Evolutionary conservation across 371 early-diverging fungal species (phyloP), one percentile per base, ranked within the genome.

Genomic region (Circinella umbellata): DNA sequence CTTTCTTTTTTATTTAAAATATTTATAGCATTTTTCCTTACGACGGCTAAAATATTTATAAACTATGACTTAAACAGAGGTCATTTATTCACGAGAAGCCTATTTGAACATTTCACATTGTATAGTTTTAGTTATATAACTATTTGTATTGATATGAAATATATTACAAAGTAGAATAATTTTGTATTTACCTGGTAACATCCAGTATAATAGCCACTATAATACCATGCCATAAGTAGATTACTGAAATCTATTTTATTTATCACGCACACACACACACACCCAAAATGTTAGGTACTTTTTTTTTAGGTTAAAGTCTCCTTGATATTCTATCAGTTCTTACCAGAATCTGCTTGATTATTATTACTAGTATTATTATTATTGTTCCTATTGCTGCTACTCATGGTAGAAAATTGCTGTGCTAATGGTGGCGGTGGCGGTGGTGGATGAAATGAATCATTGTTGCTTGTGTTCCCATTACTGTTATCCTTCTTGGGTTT

Each of bases 161-260:
- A 53, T 53, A 18, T 18, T 53, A 13, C 9, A 1, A 6, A n/a
- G 1, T 27, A 20, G 11, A 42, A 42, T 42, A 11, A 9, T 42
- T 9, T 3, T 42, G 6, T 42, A 42, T 57, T 11, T 34, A 18
- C 90, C 76, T 89, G 89, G 72, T 91, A 89, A 35, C 86, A 80
- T 61, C 91, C 93, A 18, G 89, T 88, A 70, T 92, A 92, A 70
- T 91, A 91, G 4, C 93, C 93, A 6, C 90, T 83, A 71, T 84
- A 90, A 72, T 91, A 92, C 92, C 92, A 92, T 13, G 93, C 83
- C 89, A 88, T 90, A 71, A 88, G 84, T 72, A 90, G 73, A 70
- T 86, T 85, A 20, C 83, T 67, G 39, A 91, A 75, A 35, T 67
- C 67, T 67, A 61, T 38, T 9, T 11, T 9, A 18, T 49, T 35